phyloP scores from a whole-genome alignment of 352 stramenopile genomes.

The Phytophthora vignae region DNA sequence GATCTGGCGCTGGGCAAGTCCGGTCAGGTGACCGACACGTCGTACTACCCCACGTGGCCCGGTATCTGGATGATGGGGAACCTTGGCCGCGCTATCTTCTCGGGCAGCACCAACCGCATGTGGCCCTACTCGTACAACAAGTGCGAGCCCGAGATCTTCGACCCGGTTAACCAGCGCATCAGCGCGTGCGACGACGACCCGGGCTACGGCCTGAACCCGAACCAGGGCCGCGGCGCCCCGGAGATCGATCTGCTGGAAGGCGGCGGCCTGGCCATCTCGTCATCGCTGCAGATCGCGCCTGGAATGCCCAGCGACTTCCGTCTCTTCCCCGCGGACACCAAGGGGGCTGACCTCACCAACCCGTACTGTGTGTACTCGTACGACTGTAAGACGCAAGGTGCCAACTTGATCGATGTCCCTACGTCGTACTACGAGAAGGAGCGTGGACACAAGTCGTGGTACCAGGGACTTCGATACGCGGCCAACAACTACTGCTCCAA shows the following conservation, averaged over 20 bases:
- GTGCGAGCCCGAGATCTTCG: conserved; percentile 84
- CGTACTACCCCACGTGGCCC: conserved; percentile 79
- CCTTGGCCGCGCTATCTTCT: conserved; percentile 95
- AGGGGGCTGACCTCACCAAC: conserved; percentile 25
- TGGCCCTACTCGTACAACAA: conserved; percentile 97
- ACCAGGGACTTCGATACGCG: conserved; percentile 67
- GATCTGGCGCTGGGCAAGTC: conserved; percentile 54
- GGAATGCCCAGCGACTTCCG: conserved; percentile 74
- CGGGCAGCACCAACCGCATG: conserved; percentile 93
- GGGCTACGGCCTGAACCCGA: conserved; percentile 91
- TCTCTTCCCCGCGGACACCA: conserved; percentile 52
- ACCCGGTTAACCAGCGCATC: conserved; percentile 70
- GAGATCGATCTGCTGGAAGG: conserved; percentile 97
- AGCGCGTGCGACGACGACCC: conserved; percentile 91
- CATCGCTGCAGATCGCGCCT: conserved; percentile 90
- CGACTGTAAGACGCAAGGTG: conserved; percentile 58
- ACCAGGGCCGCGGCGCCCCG: conserved; percentile 88
- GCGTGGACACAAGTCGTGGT: conserved; percentile 66
- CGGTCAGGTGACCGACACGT: conserved; percentile 61
- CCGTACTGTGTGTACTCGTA: conserved; percentile 59
- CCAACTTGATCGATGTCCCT: conserved; percentile 56
- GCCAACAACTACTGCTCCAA: conserved; percentile 64
- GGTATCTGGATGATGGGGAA: conserved; percentile 98
- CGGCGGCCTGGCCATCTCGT: conserved; percentile 82
- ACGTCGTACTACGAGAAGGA: conserved; percentile 48